Evolutionary conservation across 2,329 filamentous ascomycete genomes (phyloP).

Genomic region (Akanthomyces dipterigenus): DNA sequence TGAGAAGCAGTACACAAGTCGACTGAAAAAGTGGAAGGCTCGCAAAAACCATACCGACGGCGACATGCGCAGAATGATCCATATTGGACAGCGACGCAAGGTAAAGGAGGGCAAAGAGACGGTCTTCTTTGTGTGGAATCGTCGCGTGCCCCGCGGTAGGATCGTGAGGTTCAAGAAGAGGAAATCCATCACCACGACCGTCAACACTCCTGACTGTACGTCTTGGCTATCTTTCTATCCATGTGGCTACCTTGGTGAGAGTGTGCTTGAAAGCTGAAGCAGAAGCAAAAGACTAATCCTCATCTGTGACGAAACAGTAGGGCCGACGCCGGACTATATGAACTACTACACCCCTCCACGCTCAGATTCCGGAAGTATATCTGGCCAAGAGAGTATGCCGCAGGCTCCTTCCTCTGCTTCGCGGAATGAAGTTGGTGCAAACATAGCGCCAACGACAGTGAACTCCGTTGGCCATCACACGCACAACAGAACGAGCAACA

Average conservation of each 20-base stretch:
- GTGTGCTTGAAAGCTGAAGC: neutral
- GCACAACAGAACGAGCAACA: neutral
- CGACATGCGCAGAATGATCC: neutral
- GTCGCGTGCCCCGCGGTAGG: neutral
- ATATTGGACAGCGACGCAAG: neutral
- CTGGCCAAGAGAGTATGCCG: neutral
- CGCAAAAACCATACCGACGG: neutral
- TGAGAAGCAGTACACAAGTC: neutral
- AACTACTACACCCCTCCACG: neutral
- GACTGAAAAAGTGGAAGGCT: neutral
- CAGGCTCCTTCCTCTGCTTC: neutral
- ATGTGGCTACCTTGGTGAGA: neutral
- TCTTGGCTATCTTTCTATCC: neutral
- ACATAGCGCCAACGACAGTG: no score
- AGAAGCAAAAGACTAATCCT: neutral
- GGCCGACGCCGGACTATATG: neutral
- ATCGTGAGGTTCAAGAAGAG: neutral
- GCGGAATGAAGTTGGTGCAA: no score
- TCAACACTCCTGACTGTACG: neutral
- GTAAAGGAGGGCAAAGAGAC: neutral
- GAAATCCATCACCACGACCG: neutral
- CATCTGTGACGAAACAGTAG: neutral
- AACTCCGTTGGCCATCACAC: no score
- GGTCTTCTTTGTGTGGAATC: neutral
- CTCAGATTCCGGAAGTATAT: neutral